Base-by-base conservation (phyloP, 78 protist genomes). In the Speleostelium caveatum region DNA sequence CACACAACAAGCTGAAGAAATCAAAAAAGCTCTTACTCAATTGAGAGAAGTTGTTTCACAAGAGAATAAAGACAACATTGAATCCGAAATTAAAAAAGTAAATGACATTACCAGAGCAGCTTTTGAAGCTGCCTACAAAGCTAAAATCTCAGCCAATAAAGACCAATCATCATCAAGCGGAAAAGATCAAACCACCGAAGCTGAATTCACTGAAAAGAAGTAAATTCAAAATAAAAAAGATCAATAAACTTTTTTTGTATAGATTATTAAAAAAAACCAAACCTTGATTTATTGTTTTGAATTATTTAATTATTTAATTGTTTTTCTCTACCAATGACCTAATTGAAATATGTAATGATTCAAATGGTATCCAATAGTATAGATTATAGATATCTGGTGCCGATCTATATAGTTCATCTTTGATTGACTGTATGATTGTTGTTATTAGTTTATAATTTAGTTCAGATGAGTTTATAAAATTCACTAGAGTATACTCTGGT, bases 181-280 rank as follows among this genome's bases (percentile, higher is more conserved):
- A 49, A 49, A 49, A 49, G 8, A 49, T 16, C 26, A 67, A 16
- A 69, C 78, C 33, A 53, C 71, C 3, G 91, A 83, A 69, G 91
- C 91, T 59, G 91, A 83, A 58, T 83, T 83, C 73, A 83, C 91
- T 24, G 91, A 83, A 59, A 83, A 83, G 79, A 83, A 83, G 42
- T 68, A 68, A 49, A 49, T 12, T 8, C 55, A 49, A 8, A 49
- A 8, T 16, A 49, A 49, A 16, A 49, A 8, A 49, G 24, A 49
- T 49, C 8, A 8, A 49, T 16, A 49, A 12, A 49, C n/a, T n/a
- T n/a, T n/a, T n/a, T n/a, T n/a, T n/a, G n/a, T n/a, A n/a, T n/a
- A n/a, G n/a, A n/a, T n/a, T n/a, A n/a, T n/a, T n/a, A n/a, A n/a
- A n/a, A n/a, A n/a, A n/a, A n/a, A n/a, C n/a, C n/a, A n/a, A n/a